These are phyloP conservation scores for Aspergillus leporis DNA, from an alignment of 495 filamentous ascomycete species.

Conservation along the genomic window DNA sequence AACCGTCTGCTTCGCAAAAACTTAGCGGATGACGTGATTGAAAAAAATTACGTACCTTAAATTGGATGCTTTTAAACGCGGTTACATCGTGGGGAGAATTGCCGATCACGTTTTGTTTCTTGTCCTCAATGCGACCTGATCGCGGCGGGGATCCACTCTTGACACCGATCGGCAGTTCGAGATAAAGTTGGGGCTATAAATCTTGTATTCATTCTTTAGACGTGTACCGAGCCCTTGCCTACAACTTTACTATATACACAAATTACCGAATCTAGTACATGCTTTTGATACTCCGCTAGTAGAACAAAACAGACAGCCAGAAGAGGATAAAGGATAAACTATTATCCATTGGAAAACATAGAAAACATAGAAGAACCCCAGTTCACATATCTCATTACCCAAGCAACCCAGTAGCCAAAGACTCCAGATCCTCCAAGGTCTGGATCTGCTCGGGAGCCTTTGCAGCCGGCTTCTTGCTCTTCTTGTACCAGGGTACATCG, in stretches of 20 bases:
- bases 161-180: not conserved
- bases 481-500: conserved; percentile 46
- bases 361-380: conserved; percentile 14
- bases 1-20: not conserved
- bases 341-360: conserved; percentile 5
- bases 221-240: not conserved
- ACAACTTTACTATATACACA: conserved; percentile 13
- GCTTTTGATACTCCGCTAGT: conserved; percentile 23
- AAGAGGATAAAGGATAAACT: conserved; percentile 10
- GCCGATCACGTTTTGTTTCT: not conserved
- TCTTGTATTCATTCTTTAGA: not conserved
- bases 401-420: conserved; percentile 79
- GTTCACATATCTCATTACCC: conserved; percentile 36
- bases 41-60: conserved; percentile 13
- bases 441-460: conserved; percentile 64
- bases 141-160: not conserved
- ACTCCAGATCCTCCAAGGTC: conserved; percentile 87
- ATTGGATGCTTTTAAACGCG: not conserved
- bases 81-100: not conserved
- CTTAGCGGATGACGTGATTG: conserved; percentile 17
- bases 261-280: conserved; percentile 7
- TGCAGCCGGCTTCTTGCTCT: conserved; percentile 39
- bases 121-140: not conserved
- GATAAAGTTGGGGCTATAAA: not conserved
- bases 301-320: conserved; percentile 6